phyloP scores from a whole-genome alignment of 139 green algal genomes.

The Chlorella sp. region DNA sequence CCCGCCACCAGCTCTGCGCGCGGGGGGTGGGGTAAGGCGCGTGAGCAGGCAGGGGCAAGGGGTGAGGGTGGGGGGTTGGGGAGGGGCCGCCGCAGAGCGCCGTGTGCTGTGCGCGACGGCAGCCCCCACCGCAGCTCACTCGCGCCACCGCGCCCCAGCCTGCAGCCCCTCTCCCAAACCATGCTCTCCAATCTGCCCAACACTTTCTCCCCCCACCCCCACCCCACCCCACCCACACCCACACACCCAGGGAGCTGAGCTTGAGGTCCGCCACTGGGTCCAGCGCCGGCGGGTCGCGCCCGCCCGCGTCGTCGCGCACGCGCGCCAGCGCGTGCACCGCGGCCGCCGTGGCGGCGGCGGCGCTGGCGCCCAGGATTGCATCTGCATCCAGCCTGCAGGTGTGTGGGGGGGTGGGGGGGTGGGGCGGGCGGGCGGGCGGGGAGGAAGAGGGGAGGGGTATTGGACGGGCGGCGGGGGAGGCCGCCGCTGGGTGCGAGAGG shows the following conservation, averaged over 20 bases:
- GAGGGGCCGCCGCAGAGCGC: neutral
- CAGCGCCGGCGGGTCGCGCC: slow-evolving; percentile 20
- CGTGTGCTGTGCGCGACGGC: neutral
- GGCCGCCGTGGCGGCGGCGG: slow-evolving; percentile 26
- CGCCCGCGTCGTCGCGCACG: slow-evolving; percentile 24
- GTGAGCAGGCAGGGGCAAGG: neutral
- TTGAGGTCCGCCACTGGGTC: slow-evolving; percentile 51
- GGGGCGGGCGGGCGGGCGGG: too few species aligned
- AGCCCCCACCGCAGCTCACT: neutral
- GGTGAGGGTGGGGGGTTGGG: neutral
- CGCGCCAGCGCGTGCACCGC: slow-evolving; percentile 43
- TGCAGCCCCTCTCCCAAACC: neutral
- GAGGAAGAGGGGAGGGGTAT: too few species aligned
- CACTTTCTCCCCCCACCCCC: too few species aligned
- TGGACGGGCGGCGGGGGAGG: too few species aligned
- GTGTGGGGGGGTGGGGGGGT: neutral
- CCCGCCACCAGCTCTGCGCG: slow-evolving; percentile 28
- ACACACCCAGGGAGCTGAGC: slow-evolving; percentile 38
- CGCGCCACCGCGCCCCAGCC: too few species aligned
- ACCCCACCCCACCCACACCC: neutral
- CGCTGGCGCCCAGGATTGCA: slow-evolving; percentile 38
- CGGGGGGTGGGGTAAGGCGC: neutral
- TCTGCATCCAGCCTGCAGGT: slow-evolving; percentile 42
- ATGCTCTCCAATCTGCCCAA: too few species aligned
- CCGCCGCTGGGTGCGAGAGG: too few species aligned